phyloP scores from a whole-genome alignment of 495 filamentous ascomycete genomes.

The Zalerion maritima region DNA sequence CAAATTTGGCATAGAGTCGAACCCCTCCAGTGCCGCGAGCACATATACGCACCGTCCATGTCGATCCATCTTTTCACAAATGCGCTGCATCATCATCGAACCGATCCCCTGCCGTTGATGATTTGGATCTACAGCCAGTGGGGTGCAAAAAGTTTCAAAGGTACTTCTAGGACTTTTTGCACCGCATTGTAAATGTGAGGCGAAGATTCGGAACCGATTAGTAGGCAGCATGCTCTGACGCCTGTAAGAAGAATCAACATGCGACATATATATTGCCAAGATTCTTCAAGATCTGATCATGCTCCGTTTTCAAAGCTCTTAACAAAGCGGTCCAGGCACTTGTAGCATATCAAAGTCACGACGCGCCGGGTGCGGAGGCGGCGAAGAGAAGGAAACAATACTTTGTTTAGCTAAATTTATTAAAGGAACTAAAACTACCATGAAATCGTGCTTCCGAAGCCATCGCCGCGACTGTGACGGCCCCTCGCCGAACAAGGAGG shows the following conservation, averaged over 20 bases:
- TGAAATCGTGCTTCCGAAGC: not conserved
- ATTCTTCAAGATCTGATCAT: slow-evolving; percentile 6
- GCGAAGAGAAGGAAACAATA: too few species aligned
- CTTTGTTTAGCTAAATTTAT: slow-evolving; percentile 5
- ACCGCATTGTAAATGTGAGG: slow-evolving; percentile 9
- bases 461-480: not conserved
- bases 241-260: slow-evolving; percentile 6
- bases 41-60: slow-evolving; percentile 11
- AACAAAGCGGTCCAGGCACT: slow-evolving; percentile 7
- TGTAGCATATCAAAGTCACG: too few species aligned
- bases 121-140: slow-evolving; percentile 9
- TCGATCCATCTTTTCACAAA: slow-evolving; percentile 8
- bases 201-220: slow-evolving; percentile 5
- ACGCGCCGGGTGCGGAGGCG: too few species aligned
- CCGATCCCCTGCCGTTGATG: slow-evolving; percentile 11
- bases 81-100: slow-evolving; percentile 9
- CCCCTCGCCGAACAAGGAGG: slow-evolving; percentile 2
- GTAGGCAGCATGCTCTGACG: slow-evolving; percentile 1
- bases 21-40: slow-evolving; percentile 9
- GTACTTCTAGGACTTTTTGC: too few species aligned
- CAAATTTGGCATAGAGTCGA: slow-evolving; percentile 8
- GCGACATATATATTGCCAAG: slow-evolving; percentile 8
- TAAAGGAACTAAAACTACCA: slow-evolving; percentile 5
- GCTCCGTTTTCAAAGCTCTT: slow-evolving; percentile 6
- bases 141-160: too few species aligned